Evolutionary conservation across 306 rosid species (phyloP), one percentile per base, ranked within the genome.

Genomic region (Medicago arabica): DNA sequence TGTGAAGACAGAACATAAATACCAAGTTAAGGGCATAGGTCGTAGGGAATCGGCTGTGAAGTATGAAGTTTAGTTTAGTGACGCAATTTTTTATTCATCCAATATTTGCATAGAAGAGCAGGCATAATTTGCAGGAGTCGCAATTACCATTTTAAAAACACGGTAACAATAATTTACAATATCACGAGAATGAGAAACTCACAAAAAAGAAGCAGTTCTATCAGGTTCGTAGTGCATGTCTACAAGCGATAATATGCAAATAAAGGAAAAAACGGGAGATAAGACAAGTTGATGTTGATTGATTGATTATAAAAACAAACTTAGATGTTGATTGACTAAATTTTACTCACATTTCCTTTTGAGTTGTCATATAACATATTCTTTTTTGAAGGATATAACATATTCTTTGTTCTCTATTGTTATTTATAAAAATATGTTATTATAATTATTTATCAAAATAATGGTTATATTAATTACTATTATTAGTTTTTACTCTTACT

Each of bases 1-100:
- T 95, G 80, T 46, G 5, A 74, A 14, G 44, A 64, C 72, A 75
- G 8, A 69, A 43, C 67, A 78, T 69, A 1, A 36, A 39, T 31
- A 28, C 17, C 4, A 9, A 23, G 8, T 57, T 19, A 57, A 19
- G 10, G 18, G 25, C 14, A 17, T 18, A 18, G 10, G 13, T 44
- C 3, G 15, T 43, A 43, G 5, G 15, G 49, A 9, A 41, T 41
- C 3, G 4, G 3, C 47, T 47, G 18, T 47, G 6, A 47, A 47
- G 17, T 4, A 12, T 44, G 51, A 46, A 46, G 21, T n/a, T 50
- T 50, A 53, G 25, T 57, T 3, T 57, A 57, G 62, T 19, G 38
- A 57, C 11, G 21, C 36, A 4, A 57, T 57, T 57, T 57, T 57
- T 3, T 53, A 17, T 8, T 53, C 13, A 53, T 53, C 23, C 9